Conservation (phyloP, 129 eudicot species). For the Flaveria sonorensis region DNA sequence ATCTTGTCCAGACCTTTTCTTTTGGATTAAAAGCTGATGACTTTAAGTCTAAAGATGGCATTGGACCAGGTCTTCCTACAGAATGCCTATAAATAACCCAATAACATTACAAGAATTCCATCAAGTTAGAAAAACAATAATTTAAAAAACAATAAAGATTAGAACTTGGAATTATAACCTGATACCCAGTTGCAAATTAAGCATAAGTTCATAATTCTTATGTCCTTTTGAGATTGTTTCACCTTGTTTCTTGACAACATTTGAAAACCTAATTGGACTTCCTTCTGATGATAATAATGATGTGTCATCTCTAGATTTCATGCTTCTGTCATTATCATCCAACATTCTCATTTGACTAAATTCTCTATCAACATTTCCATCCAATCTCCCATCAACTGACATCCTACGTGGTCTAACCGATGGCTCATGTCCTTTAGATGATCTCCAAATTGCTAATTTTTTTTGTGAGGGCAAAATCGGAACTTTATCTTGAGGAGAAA, state of each 20-base stretch:
- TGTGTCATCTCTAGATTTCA: conserved; percentile 45
- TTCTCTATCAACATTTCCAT: conserved; percentile 56
- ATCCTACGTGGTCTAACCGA: conserved; percentile 62
- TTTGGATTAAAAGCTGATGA: conserved; percentile 84
- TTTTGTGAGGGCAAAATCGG: conserved; percentile 82
- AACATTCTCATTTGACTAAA: conserved; percentile 44
- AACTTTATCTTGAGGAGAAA: conserved; percentile 66
- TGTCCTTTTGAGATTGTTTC: conserved; percentile 74
- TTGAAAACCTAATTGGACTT: conserved; percentile 53
- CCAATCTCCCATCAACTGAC: conserved; percentile 81
- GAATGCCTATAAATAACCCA: conserved; percentile 63
- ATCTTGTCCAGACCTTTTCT: conserved; percentile 84
- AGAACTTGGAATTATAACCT: conserved; percentile 45
- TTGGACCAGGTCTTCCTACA: conserved; percentile 84
- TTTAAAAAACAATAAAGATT: conserved; percentile 1
- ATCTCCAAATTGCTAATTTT: conserved; percentile 82
- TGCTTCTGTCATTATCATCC: conserved; percentile 40
- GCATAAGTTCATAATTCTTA: conserved; percentile 84
- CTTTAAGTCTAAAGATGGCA: conserved; percentile 74
- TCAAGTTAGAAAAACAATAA: background rate
- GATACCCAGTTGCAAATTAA: conserved; percentile 81
- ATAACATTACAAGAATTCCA: background rate
- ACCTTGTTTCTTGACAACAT: conserved; percentile 66
- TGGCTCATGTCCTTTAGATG: conserved; percentile 51
- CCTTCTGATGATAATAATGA: conserved; percentile 46